A percentile compares a stretch with the other conserved stretches of the same genome.
Evolutionary conservation across 2,329 filamentous ascomycete genomes (phyloP).

Genomic region (Balansia obtecta): DNA sequence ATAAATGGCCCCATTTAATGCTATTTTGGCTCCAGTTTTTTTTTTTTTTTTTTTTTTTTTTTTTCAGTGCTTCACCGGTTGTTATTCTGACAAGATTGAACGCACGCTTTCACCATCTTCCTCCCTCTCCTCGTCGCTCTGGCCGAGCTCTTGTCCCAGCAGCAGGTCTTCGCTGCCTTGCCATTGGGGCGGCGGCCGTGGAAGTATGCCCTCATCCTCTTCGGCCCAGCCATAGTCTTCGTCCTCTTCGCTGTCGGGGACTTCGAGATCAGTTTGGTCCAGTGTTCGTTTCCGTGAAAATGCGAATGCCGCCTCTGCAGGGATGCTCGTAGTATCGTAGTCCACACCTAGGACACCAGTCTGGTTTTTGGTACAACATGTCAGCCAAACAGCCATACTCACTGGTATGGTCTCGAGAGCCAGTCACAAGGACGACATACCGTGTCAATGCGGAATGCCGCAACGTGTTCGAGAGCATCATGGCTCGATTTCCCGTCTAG

Average conservation of each 20-base stretch:
- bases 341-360: slow-evolving; percentile 29
- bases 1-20: slow-evolving; percentile 4
- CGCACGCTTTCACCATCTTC: slow-evolving; percentile 5
- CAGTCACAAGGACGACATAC: slow-evolving; percentile 21
- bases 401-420: background rate
- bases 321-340: slow-evolving; percentile 22
- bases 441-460: slow-evolving; percentile 35
- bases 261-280: slow-evolving; percentile 43
- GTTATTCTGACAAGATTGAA: slow-evolving; percentile 8
- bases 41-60: slow-evolving; percentile 18
- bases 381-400: background rate
- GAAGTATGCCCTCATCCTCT: slow-evolving; percentile 49
- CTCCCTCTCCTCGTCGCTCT: slow-evolving; percentile 22
- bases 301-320: slow-evolving; percentile 22
- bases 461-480: slow-evolving; percentile 28
- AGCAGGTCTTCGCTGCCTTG: slow-evolving; percentile 54
- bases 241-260: slow-evolving; percentile 51
- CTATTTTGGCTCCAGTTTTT: slow-evolving; percentile 13
- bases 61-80: slow-evolving; percentile 16
- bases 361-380: slow-evolving; percentile 18
- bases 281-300: slow-evolving; percentile 51
- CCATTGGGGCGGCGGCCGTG: slow-evolving; percentile 52
- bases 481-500: slow-evolving; percentile 37
- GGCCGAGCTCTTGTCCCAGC: slow-evolving; percentile 33
- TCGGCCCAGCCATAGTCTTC: slow-evolving; percentile 65